These are phyloP conservation scores for Gliomastix tumulicola DNA, from an alignment of 2,329 filamentous ascomycete genomes.

Conservation along the genomic window DNA sequence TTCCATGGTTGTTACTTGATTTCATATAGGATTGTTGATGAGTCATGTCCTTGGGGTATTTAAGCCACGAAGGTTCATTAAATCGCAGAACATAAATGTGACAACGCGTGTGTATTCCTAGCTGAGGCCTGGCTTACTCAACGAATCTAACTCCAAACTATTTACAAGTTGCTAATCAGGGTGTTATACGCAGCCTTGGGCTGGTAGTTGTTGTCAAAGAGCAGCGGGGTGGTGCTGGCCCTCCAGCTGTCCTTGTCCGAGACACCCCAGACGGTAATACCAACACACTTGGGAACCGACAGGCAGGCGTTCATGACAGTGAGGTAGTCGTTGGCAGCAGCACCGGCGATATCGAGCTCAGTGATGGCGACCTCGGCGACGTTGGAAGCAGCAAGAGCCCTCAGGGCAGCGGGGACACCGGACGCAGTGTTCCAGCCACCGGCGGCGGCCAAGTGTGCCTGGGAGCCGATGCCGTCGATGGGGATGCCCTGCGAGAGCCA, in stretches of 20 bases:
- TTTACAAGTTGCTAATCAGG: constrained; percentile 1
- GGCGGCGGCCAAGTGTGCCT: constrained; percentile 43
- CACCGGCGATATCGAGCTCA: constrained; percentile 59
- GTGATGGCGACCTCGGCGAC: constrained; percentile 55
- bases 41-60: no score
- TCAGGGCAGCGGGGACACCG: constrained; percentile 39
- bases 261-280: constrained; percentile 58
- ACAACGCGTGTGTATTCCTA: no score
- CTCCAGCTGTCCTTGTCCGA: constrained; percentile 45
- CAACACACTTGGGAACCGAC: constrained; percentile 50
- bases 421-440: no score
- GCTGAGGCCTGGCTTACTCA: no score
- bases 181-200: constrained; percentile 41
- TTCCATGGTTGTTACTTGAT: no score
- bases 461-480: constrained; percentile 58
- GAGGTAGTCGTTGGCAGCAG: constrained; percentile 49
- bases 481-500: constrained; percentile 56
- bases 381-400: constrained; percentile 42
- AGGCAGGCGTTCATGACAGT: constrained; percentile 52
- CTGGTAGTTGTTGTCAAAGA: constrained; percentile 44
- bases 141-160: no score
- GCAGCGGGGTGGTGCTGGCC: constrained; percentile 37
- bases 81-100: no score
- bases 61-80: no score
- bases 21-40: no score